phyloP scores from a whole-genome alignment of 192 early-diverging fungal genomes.

The Coemansia sp. region DNA sequence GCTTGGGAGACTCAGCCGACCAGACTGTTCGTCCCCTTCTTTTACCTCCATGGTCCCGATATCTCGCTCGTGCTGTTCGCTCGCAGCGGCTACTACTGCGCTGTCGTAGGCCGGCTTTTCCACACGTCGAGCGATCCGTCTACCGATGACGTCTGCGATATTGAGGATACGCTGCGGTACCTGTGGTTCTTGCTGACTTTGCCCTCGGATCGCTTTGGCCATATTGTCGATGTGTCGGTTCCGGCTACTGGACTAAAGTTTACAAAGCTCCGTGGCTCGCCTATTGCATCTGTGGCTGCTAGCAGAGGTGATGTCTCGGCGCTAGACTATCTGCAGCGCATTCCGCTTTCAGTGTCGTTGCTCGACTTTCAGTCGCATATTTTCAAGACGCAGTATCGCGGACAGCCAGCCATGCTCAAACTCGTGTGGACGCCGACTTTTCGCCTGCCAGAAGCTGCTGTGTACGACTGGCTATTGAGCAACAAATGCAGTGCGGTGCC shows the following conservation, averaged over 20 bases:
- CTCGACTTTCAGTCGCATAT: background rate
- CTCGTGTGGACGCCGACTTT: constrained; percentile 6
- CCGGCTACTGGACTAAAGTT: background rate
- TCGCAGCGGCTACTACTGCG: background rate
- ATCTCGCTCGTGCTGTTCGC: background rate
- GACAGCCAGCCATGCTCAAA: background rate
- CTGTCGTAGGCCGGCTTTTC: background rate
- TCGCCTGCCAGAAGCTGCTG: constrained; percentile 9
- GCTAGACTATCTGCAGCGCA: background rate
- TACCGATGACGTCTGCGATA: background rate
- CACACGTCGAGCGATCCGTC: background rate
- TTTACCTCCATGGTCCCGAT: background rate
- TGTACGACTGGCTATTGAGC: background rate
- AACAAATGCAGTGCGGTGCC: background rate
- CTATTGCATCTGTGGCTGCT: background rate
- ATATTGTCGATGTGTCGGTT: background rate
- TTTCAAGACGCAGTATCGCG: background rate
- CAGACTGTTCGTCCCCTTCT: background rate
- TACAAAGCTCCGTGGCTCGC: background rate
- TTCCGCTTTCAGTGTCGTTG: background rate
- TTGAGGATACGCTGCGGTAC: background rate
- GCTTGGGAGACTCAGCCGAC: constrained; percentile 12
- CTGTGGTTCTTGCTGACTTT: background rate
- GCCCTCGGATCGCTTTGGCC: background rate
- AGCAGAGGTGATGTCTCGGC: background rate